Base-by-base conservation (phyloP, 2,329 filamentous ascomycete genomes). In the Fusarium equiseti region DNA sequence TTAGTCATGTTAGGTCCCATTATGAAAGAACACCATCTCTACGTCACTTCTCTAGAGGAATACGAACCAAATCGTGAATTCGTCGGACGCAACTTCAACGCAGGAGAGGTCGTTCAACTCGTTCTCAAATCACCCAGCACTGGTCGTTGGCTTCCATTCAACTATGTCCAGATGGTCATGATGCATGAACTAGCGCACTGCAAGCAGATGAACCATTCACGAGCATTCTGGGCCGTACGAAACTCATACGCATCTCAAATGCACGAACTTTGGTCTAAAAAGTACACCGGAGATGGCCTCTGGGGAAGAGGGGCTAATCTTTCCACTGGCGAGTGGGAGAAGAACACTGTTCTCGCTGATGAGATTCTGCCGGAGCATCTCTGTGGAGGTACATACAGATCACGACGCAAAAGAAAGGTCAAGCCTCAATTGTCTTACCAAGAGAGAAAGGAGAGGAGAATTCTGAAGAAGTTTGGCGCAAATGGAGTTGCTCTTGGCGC, bases 151-250 rank as follows among this genome's bases (percentile, higher is more conserved):
- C 83, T 97, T 24, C 92, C 92, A 0, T 94, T 96, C 76, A 85
- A 89, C 66, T 94, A 94, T 76, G 92, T 97, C 18, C 92, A 96
- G 80, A 95, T 96, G 92, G 93, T 97, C 71, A 97, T 97, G 94
- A 95, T 97, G 89, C 94, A 97, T 78, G 93, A 96, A 83, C 83
- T 97, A 31, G 93, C 93, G 5, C 93, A 97, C 79, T 95, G 92
- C 84, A 92, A 93, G 79, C 91, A 97, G 78, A 97, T 97, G 94
- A 97, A 97, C 78, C 94, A 97, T 78, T 91, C 90, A 3, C 86
- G 88, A 59, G 89, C 88, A 4, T 97, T 97, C 76, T 97, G 94
- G 93, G 87, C 87, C 12, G 91, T 95, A 20, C 85, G 93, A 49
- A 92, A 96, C 78, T 81, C 84, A 44, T 96, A 92, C 76, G 90